phyloP scores from a whole-genome alignment of 805 yeast species.

The Maudiozyma pseudohumilis region DNA sequence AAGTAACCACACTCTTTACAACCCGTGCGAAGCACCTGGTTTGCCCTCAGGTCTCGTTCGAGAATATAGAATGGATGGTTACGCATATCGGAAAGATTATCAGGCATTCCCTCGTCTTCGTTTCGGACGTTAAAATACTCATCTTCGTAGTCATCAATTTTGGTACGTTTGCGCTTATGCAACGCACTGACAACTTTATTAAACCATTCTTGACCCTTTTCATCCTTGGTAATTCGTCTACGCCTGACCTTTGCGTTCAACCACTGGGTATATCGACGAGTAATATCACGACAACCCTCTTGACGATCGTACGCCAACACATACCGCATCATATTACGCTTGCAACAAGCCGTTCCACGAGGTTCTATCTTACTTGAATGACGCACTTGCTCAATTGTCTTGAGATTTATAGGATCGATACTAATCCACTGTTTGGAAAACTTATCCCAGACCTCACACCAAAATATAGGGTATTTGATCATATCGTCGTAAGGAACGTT shows the following conservation, averaged over 20 bases:
- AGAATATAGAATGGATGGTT: slow-evolving; percentile 81
- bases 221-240: slow-evolving; percentile 56
- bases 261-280: slow-evolving; percentile 65
- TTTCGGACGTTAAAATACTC: slow-evolving; percentile 37
- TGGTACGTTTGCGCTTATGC: slow-evolving; percentile 21
- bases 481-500: slow-evolving; percentile 6
- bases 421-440: slow-evolving; percentile 69
- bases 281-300: slow-evolving; percentile 68
- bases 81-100: slow-evolving; percentile 68
- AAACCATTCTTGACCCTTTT: slow-evolving; percentile 55
- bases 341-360: slow-evolving; percentile 20
- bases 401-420: slow-evolving; percentile 65
- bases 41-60: slow-evolving; percentile 60
- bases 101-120: slow-evolving; percentile 78
- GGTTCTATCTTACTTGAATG: slow-evolving; percentile 62
- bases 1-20: slow-evolving; percentile 60
- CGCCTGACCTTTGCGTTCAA: slow-evolving; percentile 69
- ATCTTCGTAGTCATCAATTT: slow-evolving; percentile 30
- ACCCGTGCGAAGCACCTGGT: slow-evolving; percentile 63
- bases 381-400: slow-evolving; percentile 52
- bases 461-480: slow-evolving; percentile 57
- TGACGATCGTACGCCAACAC: slow-evolving; percentile 65
- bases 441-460: slow-evolving; percentile 93
- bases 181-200: slow-evolving; percentile 29
- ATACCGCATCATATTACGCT: slow-evolving; percentile 51